phyloP scores from a whole-genome alignment of 2,329 filamentous ascomycete species.

The Helotiales sp. region DNA sequence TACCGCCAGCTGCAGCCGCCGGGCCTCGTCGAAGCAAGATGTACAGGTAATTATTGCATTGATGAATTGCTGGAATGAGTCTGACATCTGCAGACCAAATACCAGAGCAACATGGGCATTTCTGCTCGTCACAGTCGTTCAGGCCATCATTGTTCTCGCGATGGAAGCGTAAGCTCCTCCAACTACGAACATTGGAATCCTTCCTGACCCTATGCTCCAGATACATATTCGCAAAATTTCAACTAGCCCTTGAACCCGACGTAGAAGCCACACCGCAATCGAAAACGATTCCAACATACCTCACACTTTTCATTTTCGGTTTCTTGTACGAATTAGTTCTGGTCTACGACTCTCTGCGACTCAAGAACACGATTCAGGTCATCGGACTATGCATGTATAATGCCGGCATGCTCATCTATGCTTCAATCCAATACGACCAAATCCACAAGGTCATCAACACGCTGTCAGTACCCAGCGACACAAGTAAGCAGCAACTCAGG shows the following conservation, averaged over 20 bases:
- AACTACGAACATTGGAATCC: too few relatives aligned
- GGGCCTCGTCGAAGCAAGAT: conserved; percentile 48
- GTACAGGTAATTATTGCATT: conserved; percentile 53
- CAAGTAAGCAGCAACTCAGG: too few relatives aligned
- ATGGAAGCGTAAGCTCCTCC: conserved; percentile 75
- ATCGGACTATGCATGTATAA: conserved; percentile 95
- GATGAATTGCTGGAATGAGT: neutral
- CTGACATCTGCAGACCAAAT: conserved; percentile 51
- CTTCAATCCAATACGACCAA: conserved; percentile 89
- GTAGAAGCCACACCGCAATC: conserved; percentile 54
- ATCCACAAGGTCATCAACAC: conserved; percentile 70
- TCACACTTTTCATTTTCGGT: conserved; percentile 95
- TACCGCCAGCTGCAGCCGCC: conserved; percentile 23
- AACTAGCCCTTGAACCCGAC: conserved; percentile 55
- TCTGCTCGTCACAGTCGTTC: conserved; percentile 69
- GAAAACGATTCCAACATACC: conserved; percentile 86
- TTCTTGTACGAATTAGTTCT: conserved; percentile 90
- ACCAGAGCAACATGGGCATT: conserved; percentile 89
- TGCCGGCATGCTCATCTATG: conserved; percentile 86
- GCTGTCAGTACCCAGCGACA: conserved; percentile 51
- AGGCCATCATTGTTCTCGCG: conserved; percentile 77
- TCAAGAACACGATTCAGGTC: conserved; percentile 98
- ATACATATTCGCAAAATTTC: conserved; percentile 92
- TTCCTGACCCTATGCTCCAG: conserved; percentile 15
- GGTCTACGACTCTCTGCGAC: conserved; percentile 87